Evolutionary conservation across 202 grass and related monocot species (phyloP), one percentile per base, ranked within the genome.

Genomic region (Setaria viridis): DNA sequence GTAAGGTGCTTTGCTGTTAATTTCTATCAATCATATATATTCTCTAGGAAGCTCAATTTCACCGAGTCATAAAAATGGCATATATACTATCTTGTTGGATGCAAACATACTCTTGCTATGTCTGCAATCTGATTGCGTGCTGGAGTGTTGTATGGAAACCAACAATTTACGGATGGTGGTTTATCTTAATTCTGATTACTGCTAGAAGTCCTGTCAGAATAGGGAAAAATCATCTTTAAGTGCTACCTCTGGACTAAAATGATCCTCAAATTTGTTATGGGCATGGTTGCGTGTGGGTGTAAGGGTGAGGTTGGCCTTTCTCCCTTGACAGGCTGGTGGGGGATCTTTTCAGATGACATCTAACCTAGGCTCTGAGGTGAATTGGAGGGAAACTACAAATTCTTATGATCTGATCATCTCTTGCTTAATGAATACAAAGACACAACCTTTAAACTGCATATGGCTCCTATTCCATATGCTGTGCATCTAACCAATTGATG

Each of bases 1-100:
- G 97, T 99, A 83, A 47, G 58, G 74, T 77, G 50, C 20, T 81
- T 12, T 81, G n/a, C 43, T 72, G 32, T 82, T 63, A 62, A 67
- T 86, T 64, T 57, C 37, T 78, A 76, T 72, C 8, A 14, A 9
- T 42, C 57, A 77, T 81, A 76, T 77, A 77, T 58, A 42, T 81
- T 56, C 1, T 84, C 19, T 20, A 45, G 53, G 19, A 62, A 47
- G 42, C 70, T 86, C 45, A 79, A 80, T 85, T 70, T 80, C 68
- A 14, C 55, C 8, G 21, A 19, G 21, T 89, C 50, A 83, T 65
- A 51, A 72, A 56, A 62, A 58, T 51, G 73, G 1, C 80, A 16
- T 80, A 62, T 68, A 65, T 32, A 65, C 56, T 86, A 34, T 86
- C 49, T 62, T 72, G 20, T 20, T 25, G 34, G 47, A 48, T 74